Percentiles rank a stretch among this genome's conserved stretches.
Conservation (phyloP, 495 filamentous ascomycete species). For the Copromyces sp. region DNA sequence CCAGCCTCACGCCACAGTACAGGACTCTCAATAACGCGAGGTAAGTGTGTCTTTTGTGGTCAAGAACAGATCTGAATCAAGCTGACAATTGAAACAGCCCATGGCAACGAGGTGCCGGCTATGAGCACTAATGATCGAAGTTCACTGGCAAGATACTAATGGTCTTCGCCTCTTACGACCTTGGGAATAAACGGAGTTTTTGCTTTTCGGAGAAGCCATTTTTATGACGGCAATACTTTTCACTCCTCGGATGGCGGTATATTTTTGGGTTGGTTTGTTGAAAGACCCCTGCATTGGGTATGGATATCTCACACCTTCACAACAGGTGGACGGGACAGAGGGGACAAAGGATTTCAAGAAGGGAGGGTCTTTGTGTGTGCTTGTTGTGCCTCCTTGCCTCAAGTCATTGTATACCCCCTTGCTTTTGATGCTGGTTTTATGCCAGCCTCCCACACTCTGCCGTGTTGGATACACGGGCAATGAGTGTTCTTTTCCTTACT, state of each 20-base stretch:
- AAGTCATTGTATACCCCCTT: background rate
- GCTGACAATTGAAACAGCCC: constrained; percentile 28
- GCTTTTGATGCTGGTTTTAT: background rate
- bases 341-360: background rate
- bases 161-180: constrained; percentile 1
- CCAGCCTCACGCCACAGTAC: constrained; percentile 6
- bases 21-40: constrained; percentile 31
- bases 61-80: background rate
- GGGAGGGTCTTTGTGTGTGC: background rate
- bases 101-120: constrained; percentile 47
- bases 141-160: background rate
- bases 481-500: background rate
- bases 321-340: background rate
- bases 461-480: background rate
- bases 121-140: constrained; percentile 27
- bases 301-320: background rate
- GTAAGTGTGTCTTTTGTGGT: constrained; percentile 21
- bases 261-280: background rate
- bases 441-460: background rate
- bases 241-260: background rate
- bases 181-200: constrained; percentile 3
- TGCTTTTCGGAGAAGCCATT: background rate
- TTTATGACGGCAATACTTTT: background rate
- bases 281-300: background rate
- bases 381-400: background rate